These are phyloP conservation scores for Persicaria tinctoria DNA, from an alignment of 148 eudicot genomes.

Conservation along the genomic window DNA sequence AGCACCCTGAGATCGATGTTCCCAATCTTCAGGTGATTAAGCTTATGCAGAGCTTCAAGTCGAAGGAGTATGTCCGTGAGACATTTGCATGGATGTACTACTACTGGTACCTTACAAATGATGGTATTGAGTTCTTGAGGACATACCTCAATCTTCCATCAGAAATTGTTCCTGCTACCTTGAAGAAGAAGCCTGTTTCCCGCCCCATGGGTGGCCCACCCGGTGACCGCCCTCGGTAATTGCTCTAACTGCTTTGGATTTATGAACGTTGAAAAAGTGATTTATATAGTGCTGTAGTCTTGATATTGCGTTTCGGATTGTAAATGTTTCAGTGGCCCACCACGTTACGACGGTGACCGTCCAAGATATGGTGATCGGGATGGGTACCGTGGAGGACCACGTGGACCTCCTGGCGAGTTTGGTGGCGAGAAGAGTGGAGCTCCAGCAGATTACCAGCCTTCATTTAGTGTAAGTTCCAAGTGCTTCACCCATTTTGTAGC, in stretches of 20 bases:
- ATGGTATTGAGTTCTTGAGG: constrained; percentile 89
- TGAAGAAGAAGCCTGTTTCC: constrained; percentile 83
- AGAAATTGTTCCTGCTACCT: constrained; percentile 83
- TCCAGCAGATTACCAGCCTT: constrained; percentile 79
- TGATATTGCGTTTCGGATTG: not conserved
- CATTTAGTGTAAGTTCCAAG: constrained; percentile 47
- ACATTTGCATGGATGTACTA: constrained; percentile 99
- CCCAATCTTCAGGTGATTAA: constrained; percentile 72
- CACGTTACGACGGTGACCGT: constrained; percentile 77
- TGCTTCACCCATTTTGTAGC: not conserved
- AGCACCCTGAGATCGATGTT: constrained; percentile 76
- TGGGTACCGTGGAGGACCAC: constrained; percentile 74
- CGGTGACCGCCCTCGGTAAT: constrained; percentile 93
- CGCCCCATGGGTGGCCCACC: constrained; percentile 72
- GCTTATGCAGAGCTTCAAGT: constrained; percentile 86
- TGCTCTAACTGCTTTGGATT: not conserved
- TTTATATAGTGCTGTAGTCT: not conserved
- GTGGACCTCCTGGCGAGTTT: constrained; percentile 75
- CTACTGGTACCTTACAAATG: constrained; percentile 89
- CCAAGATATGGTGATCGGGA: constrained; percentile 80
- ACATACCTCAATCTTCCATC: constrained; percentile 91
- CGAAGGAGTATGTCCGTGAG: constrained; percentile 82
- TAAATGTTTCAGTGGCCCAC: constrained; percentile 51
- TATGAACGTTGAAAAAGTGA: not conserved
- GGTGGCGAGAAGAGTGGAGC: constrained; percentile 94